Conservation (phyloP, 2,329 filamentous ascomycete genomes). For the Scopulariopsis brevicaulis region DNA sequence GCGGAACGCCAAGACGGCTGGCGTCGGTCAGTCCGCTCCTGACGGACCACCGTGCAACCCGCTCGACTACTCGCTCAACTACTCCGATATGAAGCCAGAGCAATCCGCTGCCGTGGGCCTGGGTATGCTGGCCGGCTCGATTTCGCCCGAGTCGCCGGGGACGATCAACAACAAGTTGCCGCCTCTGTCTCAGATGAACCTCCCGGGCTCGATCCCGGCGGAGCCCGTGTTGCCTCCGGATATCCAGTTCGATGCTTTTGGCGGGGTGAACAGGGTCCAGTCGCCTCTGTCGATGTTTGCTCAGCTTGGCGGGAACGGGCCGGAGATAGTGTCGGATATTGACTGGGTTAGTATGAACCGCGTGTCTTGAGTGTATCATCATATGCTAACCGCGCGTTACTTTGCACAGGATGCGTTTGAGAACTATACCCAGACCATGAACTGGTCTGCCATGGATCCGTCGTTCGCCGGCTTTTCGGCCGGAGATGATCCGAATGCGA, state of each 20-base stretch:
- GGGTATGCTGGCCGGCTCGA: slow-evolving; percentile 3
- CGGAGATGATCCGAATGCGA: background rate
- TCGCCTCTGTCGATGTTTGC: slow-evolving; percentile 2
- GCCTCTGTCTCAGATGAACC: slow-evolving; percentile 3
- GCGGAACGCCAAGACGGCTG: background rate
- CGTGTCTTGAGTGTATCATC: background rate
- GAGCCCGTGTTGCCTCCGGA: background rate
- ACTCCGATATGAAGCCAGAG: slow-evolving; percentile 3
- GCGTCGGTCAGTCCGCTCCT: background rate
- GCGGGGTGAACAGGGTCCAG: background rate
- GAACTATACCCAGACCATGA: slow-evolving; percentile 35
- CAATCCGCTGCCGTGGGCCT: slow-evolving; percentile 2
- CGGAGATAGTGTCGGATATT: slow-evolving; percentile 39
- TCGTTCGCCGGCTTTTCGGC: background rate
- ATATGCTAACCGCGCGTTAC: background rate
- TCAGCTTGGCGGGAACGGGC: slow-evolving; percentile 9
- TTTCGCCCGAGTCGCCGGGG: background rate
- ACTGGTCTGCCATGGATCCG: slow-evolving; percentile 2
- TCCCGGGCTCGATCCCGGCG: background rate
- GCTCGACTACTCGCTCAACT: background rate
- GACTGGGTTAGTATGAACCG: slow-evolving; percentile 39
- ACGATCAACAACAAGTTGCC: slow-evolving; percentile 1
- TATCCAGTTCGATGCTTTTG: slow-evolving; percentile 1
- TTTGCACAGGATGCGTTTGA: slow-evolving; percentile 40
- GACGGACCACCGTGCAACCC: background rate